Conservation (phyloP, 768 basidiomycete genomes). For the Termitomyces sp. region DNA sequence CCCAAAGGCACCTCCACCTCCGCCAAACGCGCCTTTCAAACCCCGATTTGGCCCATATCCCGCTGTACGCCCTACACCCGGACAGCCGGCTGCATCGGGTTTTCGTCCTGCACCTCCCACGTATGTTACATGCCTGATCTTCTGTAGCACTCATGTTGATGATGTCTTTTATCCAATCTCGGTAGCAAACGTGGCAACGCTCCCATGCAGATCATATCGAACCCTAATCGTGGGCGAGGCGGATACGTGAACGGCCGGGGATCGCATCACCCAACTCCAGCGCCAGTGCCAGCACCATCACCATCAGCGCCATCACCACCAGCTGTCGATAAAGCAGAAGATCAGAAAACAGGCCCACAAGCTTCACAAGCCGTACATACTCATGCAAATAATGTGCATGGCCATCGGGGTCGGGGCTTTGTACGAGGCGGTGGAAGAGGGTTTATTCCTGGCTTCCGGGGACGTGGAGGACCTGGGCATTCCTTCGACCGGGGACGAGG, state of each 20-base stretch:
- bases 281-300: background rate
- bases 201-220: constrained; percentile 69
- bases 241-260: constrained; percentile 31
- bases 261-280: constrained; percentile 15
- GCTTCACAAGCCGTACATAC: constrained; percentile 1
- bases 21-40: constrained; percentile 51
- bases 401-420: constrained; percentile 20
- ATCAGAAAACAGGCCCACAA: constrained; percentile 5
- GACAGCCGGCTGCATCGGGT: constrained; percentile 52
- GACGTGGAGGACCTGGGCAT: constrained; percentile 22
- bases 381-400: constrained; percentile 14
- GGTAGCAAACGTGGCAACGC: constrained; percentile 17
- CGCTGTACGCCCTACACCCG: constrained; percentile 46
- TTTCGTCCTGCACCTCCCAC: constrained; percentile 52
- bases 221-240: constrained; percentile 56
- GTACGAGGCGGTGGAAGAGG: constrained; percentile 25
- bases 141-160: background rate
- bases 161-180: background rate
- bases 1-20: constrained; percentile 48
- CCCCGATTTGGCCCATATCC: constrained; percentile 68
- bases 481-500: constrained; percentile 30
- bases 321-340: constrained; percentile 6
- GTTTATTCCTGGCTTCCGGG: constrained; percentile 23
- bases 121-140: constrained; percentile 23
- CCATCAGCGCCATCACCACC: background rate